Conservation (phyloP, 73 alveolate species). For the Symbiodinium natans region DNA sequence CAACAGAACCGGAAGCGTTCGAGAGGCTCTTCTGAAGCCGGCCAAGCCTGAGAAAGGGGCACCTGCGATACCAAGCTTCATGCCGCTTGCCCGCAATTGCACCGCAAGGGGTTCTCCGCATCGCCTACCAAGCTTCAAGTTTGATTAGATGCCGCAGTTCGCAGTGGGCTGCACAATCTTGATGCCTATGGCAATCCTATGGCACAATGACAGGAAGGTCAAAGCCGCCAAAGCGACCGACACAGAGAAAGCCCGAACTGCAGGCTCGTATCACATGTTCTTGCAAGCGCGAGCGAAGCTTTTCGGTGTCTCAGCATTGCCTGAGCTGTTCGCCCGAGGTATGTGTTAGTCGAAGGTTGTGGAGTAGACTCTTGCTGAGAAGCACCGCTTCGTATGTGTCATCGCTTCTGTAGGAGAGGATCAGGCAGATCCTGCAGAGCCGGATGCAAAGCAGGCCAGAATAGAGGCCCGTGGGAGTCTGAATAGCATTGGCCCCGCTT, state of each 20-base stretch:
- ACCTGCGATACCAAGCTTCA: constrained; percentile 49
- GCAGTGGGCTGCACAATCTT: no score
- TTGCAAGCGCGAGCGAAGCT: not conserved
- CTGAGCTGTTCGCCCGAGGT: not conserved
- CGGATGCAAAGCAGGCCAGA: constrained; percentile 9
- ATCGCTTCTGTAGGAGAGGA: not conserved
- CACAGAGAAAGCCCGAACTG: not conserved
- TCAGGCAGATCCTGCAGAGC: not conserved
- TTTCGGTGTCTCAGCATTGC: not conserved
- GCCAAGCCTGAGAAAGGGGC: constrained; percentile 77
- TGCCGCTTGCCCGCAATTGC: not conserved
- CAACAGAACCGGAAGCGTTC: no score
- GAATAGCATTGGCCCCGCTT: not conserved
- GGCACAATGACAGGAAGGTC: not conserved
- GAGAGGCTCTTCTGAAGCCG: not conserved
- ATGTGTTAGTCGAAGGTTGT: no score
- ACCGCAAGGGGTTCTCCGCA: no score
- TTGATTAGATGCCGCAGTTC: no score
- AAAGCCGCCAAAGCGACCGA: not conserved
- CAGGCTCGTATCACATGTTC: not conserved
- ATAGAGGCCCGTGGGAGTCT: not conserved
- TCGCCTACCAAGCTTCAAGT: no score
- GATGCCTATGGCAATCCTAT: not conserved
- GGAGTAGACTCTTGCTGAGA: no score
- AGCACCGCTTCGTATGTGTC: not conserved